Conservation (phyloP, 805 yeast species). For the Metschnikowia dekortorum region DNA sequence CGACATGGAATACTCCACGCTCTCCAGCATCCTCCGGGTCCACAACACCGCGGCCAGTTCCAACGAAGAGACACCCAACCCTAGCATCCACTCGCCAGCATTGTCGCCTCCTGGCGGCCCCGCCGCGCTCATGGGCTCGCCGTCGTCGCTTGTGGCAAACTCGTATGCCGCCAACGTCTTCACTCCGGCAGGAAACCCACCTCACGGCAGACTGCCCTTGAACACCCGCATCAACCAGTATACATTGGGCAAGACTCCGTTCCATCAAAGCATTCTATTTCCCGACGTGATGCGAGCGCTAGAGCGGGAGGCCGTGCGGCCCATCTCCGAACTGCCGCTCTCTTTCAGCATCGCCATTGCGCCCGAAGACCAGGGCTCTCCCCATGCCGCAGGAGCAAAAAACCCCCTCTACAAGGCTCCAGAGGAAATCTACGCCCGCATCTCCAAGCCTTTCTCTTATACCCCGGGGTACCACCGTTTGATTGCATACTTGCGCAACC, state of each 20-base stretch:
- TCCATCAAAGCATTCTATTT: conserved; percentile 40
- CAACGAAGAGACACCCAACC: conserved; percentile 36
- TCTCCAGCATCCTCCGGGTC: conserved; percentile 51
- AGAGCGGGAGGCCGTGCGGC: conserved; percentile 38
- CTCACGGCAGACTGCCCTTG: conserved; percentile 35
- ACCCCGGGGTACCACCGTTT: conserved; percentile 87
- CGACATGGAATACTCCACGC: conserved; percentile 64
- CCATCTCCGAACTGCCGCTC: conserved; percentile 40
- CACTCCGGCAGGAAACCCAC: background rate
- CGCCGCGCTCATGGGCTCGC: conserved; percentile 1
- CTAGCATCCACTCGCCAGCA: conserved; percentile 31
- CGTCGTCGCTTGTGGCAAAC: conserved; percentile 5
- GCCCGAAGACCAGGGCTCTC: conserved; percentile 1
- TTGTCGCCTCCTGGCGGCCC: conserved; percentile 29
- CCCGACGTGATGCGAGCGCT: conserved; percentile 57
- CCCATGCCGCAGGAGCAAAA: background rate
- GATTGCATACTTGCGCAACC: conserved; percentile 61
- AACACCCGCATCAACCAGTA: conserved; percentile 65
- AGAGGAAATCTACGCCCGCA: conserved; percentile 72
- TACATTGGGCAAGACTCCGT: conserved; percentile 51
- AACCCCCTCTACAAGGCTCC: conserved; percentile 49
- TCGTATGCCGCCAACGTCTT: conserved; percentile 2
- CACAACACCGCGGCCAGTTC: conserved; percentile 40
- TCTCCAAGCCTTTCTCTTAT: conserved; percentile 75
- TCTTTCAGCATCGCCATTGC: conserved; percentile 44